Base-by-base conservation (phyloP, 805 yeast genomes). In the Wickerhamomyces chaumierensis region DNA sequence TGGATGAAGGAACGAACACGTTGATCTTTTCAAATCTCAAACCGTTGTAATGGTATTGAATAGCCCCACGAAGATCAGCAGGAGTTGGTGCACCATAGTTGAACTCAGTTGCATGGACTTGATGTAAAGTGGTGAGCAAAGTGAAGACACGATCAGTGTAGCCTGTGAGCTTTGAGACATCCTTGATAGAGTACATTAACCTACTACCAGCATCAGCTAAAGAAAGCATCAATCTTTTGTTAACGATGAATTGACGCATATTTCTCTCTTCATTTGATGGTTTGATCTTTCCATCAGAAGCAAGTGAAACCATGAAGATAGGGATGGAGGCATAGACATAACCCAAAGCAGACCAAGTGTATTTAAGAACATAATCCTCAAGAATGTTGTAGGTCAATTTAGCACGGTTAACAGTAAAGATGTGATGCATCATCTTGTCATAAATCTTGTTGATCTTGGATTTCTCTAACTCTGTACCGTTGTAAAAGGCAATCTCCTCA, bases 301-400 rank as follows among this genome's bases (percentile, higher is more conserved):
- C 56, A 43, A 69, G 47, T 4, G 68, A 57, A 16, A 78, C 79
- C 41, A 85, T 57, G 38, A 87, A 74, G 15, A 88, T 88, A 2
- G 97, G 97, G 45, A 88, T 70, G 1, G 95, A 81, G 0, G 95
- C 84, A 62, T 85, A 87, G 18, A 87, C 60, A 56, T 86, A 87
- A n/a, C 96, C 96, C 61, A 88, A 71, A 0, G 94, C 95, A 3
- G 95, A 86, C 96, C 96, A 88, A 12, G 90, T 76, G 54, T 84
- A 86, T 61, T 87, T 88, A 57, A 88, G 70, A 36, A 87, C 75
- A 52, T 86, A 85, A 54, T 86, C 94, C 62, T 88, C 96, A 42
- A 82, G 58, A 44, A 84, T 66, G 37, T 78, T 79, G 57, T 86
- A 88, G 11, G 69, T 61, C 40, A 83, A 78, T 42, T 81, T 73